Percentiles rank a stretch among this genome's conserved stretches.
These are phyloP conservation scores for Termitomyces sp. DNA, from an alignment of 768 basidiomycete species.

Conservation along the genomic window DNA sequence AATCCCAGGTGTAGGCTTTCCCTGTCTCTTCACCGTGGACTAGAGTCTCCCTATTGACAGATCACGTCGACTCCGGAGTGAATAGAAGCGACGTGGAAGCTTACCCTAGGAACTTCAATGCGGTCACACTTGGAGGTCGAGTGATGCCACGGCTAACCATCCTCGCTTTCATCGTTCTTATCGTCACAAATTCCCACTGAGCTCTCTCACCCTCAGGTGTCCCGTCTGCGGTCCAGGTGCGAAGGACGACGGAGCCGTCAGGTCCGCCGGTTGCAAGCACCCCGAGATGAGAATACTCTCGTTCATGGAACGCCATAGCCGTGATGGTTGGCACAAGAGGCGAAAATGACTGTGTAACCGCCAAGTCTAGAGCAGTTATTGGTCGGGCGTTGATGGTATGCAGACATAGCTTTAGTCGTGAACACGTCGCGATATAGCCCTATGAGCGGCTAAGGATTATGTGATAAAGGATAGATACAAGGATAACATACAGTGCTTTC, in stretches of 20 bases:
- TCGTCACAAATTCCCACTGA: constrained; percentile 67
- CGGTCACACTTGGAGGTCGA: constrained; percentile 56
- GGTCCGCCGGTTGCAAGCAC: constrained; percentile 77
- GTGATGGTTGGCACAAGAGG: constrained; percentile 54
- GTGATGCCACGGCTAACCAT: constrained; percentile 29
- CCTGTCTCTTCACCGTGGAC: constrained; percentile 24
- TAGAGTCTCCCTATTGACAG: constrained; percentile 15
- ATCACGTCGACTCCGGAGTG: not conserved
- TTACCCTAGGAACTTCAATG: constrained; percentile 81
- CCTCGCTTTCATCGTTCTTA: constrained; percentile 62
- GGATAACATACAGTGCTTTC: constrained; percentile 78
- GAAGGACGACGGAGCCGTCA: constrained; percentile 72
- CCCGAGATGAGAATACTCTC: constrained; percentile 77
- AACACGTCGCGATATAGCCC: constrained; percentile 89
- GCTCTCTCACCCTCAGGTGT: constrained; percentile 64
- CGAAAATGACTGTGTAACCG: constrained; percentile 35
- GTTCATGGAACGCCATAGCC: constrained; percentile 80
- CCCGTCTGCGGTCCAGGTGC: constrained; percentile 80
- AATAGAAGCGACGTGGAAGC: constrained; percentile 14
- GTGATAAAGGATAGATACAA: not conserved
- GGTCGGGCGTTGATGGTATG: constrained; percentile 85
- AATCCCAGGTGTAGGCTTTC: constrained; percentile 20
- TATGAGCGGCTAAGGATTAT: constrained; percentile 20
- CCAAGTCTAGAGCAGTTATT: constrained; percentile 66
- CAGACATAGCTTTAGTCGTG: constrained; percentile 60